A percentile compares a stretch with the other conserved stretches of the same genome.
These are phyloP conservation scores for Macrolepiota albuminosa DNA, from an alignment of 768 basidiomycete genomes.

Conservation along the genomic window DNA sequence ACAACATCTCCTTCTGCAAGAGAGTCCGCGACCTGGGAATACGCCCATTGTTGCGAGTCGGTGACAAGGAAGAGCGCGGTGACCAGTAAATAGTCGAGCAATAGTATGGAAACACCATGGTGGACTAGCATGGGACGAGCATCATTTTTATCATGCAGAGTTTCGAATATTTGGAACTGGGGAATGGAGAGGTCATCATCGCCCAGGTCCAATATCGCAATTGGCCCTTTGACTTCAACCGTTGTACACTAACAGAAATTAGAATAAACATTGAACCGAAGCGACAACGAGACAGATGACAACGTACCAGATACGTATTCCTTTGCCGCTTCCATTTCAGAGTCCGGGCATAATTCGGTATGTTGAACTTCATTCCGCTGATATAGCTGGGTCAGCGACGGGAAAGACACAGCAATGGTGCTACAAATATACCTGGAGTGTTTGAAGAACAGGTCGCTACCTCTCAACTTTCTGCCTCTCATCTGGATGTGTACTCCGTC, in stretches of 20 bases:
- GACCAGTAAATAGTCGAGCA: constrained; percentile 68
- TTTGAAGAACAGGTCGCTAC: constrained; percentile 55
- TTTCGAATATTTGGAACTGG: constrained; percentile 56
- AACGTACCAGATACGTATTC: constrained; percentile 38
- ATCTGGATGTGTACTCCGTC: constrained; percentile 57
- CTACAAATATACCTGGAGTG: constrained; percentile 41
- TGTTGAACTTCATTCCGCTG: constrained; percentile 56
- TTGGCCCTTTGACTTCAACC: constrained; percentile 50
- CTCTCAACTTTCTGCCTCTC: constrained; percentile 51
- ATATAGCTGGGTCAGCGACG: constrained; percentile 5
- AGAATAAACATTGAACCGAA: constrained; percentile 5
- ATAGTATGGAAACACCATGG: constrained; percentile 58
- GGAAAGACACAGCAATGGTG: neutral
- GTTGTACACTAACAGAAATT: constrained; percentile 54
- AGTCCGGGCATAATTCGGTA: constrained; percentile 57
- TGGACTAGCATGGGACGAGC: constrained; percentile 51
- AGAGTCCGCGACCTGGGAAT: constrained; percentile 21
- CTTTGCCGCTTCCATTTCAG: constrained; percentile 72
- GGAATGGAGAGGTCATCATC: constrained; percentile 42
- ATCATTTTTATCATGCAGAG: constrained; percentile 52
- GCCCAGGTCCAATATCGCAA: constrained; percentile 57
- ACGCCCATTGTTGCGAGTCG: constrained; percentile 55
- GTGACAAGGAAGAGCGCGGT: constrained; percentile 67
- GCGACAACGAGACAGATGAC: neutral
- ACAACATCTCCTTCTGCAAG: constrained; percentile 9